Conservation (phyloP, 495 filamentous ascomycete genomes). For the Astrothelium macrocarpum region DNA sequence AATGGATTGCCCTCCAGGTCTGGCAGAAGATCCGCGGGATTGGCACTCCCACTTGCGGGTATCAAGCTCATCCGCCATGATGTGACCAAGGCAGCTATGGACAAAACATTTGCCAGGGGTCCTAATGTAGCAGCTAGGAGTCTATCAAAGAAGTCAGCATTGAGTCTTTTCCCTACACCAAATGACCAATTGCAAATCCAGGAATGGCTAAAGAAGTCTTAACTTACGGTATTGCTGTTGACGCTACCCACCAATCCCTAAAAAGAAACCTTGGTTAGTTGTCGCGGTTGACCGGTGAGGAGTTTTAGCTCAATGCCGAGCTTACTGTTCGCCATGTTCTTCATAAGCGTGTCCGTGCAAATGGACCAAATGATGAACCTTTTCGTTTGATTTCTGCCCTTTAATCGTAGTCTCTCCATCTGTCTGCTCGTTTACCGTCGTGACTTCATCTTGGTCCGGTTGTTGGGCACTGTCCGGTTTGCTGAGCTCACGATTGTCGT, state of each 20-base stretch:
- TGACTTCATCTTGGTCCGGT: background rate
- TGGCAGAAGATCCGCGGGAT: conserved; percentile 23
- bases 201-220: background rate
- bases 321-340: background rate
- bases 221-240: conserved; percentile 55
- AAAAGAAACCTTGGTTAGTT: background rate
- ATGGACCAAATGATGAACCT: background rate
- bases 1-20: conserved; percentile 37
- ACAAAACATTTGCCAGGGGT: conserved; percentile 65
- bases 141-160: conserved; percentile 9
- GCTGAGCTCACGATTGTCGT: background rate
- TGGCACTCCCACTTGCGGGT: conserved; percentile 16
- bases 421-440: background rate
- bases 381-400: background rate
- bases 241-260: conserved; percentile 66
- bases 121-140: conserved; percentile 62
- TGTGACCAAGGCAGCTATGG: conserved; percentile 61
- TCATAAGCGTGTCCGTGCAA: background rate
- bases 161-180: background rate
- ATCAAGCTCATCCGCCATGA: conserved; percentile 49
- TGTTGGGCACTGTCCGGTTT: background rate
- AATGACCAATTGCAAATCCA: background rate
- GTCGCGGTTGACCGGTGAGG: background rate
- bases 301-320: background rate
- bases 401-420: background rate